phyloP scores from a whole-genome alignment of 139 green algal genomes.

The Tetraselmis striata region DNA sequence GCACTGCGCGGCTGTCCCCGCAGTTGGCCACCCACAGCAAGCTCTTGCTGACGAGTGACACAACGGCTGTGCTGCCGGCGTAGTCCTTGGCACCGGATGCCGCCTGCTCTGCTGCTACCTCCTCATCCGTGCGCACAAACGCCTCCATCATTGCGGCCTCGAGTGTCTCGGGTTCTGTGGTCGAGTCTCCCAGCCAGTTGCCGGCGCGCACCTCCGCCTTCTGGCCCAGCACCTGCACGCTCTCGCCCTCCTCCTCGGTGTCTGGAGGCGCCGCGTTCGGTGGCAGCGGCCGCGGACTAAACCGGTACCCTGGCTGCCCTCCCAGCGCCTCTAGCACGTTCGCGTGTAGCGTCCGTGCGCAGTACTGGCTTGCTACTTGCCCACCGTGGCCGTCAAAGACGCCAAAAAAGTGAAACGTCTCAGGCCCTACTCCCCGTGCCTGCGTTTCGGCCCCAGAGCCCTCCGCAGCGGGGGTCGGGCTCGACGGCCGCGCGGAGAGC shows the following conservation, averaged over 20 bases:
- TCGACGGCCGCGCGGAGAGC: neutral
- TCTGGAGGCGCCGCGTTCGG: neutral
- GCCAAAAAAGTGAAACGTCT: slow-evolving; percentile 71
- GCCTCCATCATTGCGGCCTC: slow-evolving; percentile 38
- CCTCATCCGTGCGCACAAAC: slow-evolving; percentile 33
- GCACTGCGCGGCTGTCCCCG: slow-evolving; percentile 72
- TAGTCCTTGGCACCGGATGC: slow-evolving; percentile 8
- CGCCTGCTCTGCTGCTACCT: neutral
- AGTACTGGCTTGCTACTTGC: slow-evolving; percentile 58
- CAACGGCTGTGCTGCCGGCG: slow-evolving; percentile 79
- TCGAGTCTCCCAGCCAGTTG: neutral
- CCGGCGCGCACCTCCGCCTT: neutral
- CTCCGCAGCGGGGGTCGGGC: neutral
- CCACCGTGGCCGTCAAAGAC: slow-evolving; percentile 80
- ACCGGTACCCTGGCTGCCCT: neutral
- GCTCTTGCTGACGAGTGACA: slow-evolving; percentile 52
- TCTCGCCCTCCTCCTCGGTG: neutral
- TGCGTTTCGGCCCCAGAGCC: neutral
- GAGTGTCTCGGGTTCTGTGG: slow-evolving; percentile 18
- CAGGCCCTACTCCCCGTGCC: neutral
- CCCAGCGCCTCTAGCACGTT: slow-evolving; percentile 38
- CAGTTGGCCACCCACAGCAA: slow-evolving; percentile 77
- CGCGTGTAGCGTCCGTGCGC: slow-evolving; percentile 52
- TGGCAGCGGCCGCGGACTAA: neutral
- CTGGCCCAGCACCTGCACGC: neutral